Evolutionary conservation across 139 green algal genomes (phyloP), one percentile per base, ranked within the genome.

Genomic region (Spirogloea muscicola): DNA sequence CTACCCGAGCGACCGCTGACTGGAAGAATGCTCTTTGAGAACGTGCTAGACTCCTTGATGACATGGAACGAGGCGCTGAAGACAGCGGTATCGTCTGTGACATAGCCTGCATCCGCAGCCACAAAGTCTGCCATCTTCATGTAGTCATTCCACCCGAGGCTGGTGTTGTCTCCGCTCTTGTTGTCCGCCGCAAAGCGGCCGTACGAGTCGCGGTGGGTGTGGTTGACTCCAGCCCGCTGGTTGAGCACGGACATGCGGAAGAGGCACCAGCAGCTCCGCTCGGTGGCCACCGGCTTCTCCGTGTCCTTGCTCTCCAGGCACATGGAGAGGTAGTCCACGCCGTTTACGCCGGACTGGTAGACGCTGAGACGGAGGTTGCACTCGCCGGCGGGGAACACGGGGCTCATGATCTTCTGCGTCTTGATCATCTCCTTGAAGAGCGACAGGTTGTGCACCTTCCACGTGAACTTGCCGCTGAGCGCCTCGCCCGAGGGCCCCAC

Each of bases 71-170:
- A 82, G 13, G 87, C 77, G 29, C 38, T 71, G 68, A 91, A 90
- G 40, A 85, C 80, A 2, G 83, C 86, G 21, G 79, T 85, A 48
- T 85, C 77, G 36, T 81, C 82, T n/a, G 62, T 27, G 37, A 87
- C 68, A 63, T 78, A 86, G 7, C 58, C 74, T 2, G 21, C 13
- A 0, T 66, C 49, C 0, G 49, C 58, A 7, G 49, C 39, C 1
- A 80, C n/a, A 5, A 82, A 82, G 51, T 82, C 75, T 18, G 37
- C 63, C 84, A 92, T 88, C 10, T 48, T 33, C 72, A 92, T 89
- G 74, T 89, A 92, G 74, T 92, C 88, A 63, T 92, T 92, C 88
- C 88, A 92, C 40, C 88, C 86, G 38, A 91, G 84, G 40, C 52
- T 82, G 60, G 87, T 88, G 80, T 91, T 89, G 72, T 91, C 87